Percentiles rank a stretch among this genome's conserved stretches.
These are phyloP conservation scores for Ulmus americana DNA, from an alignment of 331 rosid species.

Conservation along the genomic window DNA sequence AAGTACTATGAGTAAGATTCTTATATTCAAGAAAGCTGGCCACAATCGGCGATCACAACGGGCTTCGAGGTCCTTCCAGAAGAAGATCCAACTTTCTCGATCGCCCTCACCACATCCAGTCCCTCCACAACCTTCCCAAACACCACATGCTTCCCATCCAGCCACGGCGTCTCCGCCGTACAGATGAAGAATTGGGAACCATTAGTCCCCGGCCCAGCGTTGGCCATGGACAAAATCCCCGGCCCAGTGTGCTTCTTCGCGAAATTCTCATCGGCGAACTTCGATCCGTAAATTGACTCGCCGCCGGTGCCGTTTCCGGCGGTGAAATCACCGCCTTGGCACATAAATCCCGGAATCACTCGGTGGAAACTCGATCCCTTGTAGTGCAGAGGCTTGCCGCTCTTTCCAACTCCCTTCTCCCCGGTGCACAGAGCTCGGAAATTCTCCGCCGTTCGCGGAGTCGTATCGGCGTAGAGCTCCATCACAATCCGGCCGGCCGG, in stretches of 20 bases:
- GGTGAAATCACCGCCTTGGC: conserved; percentile 87
- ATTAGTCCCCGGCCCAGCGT: conserved; percentile 74
- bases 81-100: conserved; percentile 65
- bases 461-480: conserved; percentile 70
- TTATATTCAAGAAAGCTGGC: conserved; percentile 45
- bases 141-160: conserved; percentile 83
- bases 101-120: conserved; percentile 42
- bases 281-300: conserved; percentile 72
- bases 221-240: conserved; percentile 79
- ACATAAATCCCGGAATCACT: conserved; percentile 78
- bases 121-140: conserved; percentile 74
- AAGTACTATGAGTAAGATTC: neutral
- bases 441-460: conserved; percentile 76
- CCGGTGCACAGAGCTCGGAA: conserved; percentile 92
- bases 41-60: conserved; percentile 59
- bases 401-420: conserved; percentile 63
- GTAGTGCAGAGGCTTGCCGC: conserved; percentile 76
- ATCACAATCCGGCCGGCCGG: conserved; percentile 67
- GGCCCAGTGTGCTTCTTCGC: conserved; percentile 72
- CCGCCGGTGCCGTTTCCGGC: conserved; percentile 91
- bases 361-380: conserved; percentile 79
- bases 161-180: conserved; percentile 72
- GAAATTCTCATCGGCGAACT: conserved; percentile 85
- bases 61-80: conserved; percentile 52
- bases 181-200: conserved; percentile 92